Percentiles rank a stretch among this genome's conserved stretches.
Evolutionary conservation across 129 eudicot species (phyloP).

Genomic region (Deinandra increscens): DNA sequence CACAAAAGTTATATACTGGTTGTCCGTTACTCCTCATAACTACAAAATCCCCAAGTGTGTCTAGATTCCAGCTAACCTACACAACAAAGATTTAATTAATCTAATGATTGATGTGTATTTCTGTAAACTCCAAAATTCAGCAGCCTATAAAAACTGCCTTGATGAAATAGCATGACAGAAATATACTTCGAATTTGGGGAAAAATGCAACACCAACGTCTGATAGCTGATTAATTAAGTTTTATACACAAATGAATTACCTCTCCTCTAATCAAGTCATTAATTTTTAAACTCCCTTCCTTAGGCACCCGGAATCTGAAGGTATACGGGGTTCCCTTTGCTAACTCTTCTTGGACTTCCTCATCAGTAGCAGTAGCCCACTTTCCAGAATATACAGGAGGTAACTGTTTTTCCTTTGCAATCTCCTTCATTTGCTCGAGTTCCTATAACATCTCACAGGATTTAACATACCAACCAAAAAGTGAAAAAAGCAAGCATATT

Average conservation of each 20-base stretch:
- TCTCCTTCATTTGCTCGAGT: slow-evolving; percentile 85
- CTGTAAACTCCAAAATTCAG: neutral
- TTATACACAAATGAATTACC: slow-evolving; percentile 38
- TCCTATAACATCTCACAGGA: slow-evolving; percentile 45
- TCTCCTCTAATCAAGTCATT: slow-evolving; percentile 85
- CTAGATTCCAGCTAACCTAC: slow-evolving; percentile 88
- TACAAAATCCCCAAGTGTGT: slow-evolving; percentile 97
- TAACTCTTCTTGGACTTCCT: slow-evolving; percentile 73
- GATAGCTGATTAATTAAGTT: slow-evolving; percentile 12
- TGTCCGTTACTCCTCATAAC: slow-evolving; percentile 99
- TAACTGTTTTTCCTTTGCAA: slow-evolving; percentile 67
- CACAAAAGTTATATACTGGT: slow-evolving; percentile 96
- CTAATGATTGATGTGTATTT: neutral
- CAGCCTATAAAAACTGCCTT: neutral
- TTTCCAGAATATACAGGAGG: slow-evolving; percentile 93
- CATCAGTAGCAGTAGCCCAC: slow-evolving; percentile 79
- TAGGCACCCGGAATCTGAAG: slow-evolving; percentile 89
- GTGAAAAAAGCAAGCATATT: neutral
- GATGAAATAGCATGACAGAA: neutral
- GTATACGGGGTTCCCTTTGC: slow-evolving; percentile 83
- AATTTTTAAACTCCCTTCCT: slow-evolving; percentile 68
- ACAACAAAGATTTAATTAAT: slow-evolving; percentile 20
- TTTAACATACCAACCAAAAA: neutral
- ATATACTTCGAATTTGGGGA: neutral
- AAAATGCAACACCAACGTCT: neutral